A percentile compares a stretch with the other conserved stretches of the same genome.
Conservation (phyloP, 2,329 filamentous ascomycete genomes). For the Biscogniauxia sp. region DNA sequence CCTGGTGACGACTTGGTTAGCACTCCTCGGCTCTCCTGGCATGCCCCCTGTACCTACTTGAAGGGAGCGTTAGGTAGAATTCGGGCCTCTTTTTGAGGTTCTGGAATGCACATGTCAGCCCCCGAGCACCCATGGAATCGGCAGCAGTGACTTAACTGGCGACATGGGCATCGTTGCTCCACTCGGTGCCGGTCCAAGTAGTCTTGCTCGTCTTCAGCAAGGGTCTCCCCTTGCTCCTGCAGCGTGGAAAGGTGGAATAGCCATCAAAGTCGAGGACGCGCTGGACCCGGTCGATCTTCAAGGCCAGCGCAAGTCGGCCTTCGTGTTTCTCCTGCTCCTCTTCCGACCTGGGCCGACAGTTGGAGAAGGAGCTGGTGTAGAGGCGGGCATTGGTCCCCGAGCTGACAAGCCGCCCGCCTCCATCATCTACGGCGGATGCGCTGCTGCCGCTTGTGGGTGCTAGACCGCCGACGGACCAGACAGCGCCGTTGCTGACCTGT, state of each 20-base stretch:
- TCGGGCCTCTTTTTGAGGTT: slow-evolving; percentile 32
- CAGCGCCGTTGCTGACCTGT: slow-evolving; percentile 63
- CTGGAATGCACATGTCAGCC: slow-evolving; percentile 14
- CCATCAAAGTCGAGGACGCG: slow-evolving; percentile 60
- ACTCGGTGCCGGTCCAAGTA: slow-evolving; percentile 43
- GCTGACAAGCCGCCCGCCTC: slow-evolving; percentile 61
- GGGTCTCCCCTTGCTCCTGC: slow-evolving; percentile 26
- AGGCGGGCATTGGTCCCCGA: slow-evolving; percentile 71
- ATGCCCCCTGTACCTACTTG: slow-evolving; percentile 51
- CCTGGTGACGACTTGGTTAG: slow-evolving; percentile 43
- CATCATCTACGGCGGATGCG: slow-evolving; percentile 56
- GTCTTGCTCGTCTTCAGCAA: slow-evolving; percentile 32
- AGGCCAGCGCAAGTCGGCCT: slow-evolving; percentile 71
- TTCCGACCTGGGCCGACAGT: slow-evolving; percentile 41
- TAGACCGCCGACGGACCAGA: slow-evolving; percentile 77
- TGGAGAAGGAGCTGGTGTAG: slow-evolving; percentile 52
- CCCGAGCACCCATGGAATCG: not conserved
- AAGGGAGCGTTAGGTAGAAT: slow-evolving; percentile 71
- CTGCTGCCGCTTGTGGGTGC: slow-evolving; percentile 42
- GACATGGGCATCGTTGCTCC: slow-evolving; percentile 31
- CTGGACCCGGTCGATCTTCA: slow-evolving; percentile 71
- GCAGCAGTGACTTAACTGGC: slow-evolving; percentile 17
- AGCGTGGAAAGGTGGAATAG: slow-evolving; percentile 28
- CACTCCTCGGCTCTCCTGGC: not conserved
- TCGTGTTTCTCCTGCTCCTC: slow-evolving; percentile 69